Percentiles rank a stretch among this genome's conserved stretches.
Evolutionary conservation across 805 yeast genomes (phyloP).

Genomic region (Hanseniaspora nectarophila): DNA sequence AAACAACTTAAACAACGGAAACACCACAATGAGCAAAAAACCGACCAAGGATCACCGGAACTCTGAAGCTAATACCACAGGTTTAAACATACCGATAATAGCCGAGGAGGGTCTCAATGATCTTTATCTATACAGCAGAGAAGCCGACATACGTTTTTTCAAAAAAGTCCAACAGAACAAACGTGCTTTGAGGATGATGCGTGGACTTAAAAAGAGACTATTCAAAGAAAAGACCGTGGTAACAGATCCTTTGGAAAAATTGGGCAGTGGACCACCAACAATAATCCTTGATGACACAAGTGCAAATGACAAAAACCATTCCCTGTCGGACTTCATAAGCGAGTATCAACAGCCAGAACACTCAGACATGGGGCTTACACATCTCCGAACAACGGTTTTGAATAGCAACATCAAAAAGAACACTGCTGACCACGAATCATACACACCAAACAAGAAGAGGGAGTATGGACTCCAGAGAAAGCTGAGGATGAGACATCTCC

Average conservation of each 20-base stretch:
- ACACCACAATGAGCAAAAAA: not conserved
- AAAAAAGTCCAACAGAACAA: not conserved
- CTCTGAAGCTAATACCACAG: conserved; percentile 8
- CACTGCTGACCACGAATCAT: conserved; percentile 16
- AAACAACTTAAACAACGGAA: not conserved
- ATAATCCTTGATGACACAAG: conserved; percentile 1
- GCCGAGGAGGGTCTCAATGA: conserved; percentile 11
- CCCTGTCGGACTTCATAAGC: conserved; percentile 9
- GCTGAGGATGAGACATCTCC: conserved; percentile 53
- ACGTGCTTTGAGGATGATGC: not conserved
- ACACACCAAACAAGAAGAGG: too few relatives aligned
- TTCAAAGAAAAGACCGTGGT: not conserved
- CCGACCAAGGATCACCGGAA: conserved; percentile 1
- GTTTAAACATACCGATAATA: conserved; percentile 9
- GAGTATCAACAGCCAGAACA: not conserved
- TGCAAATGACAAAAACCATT: too few relatives aligned
- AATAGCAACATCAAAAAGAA: conserved; percentile 12
- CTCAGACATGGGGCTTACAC: too few relatives aligned
- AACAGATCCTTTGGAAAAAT: not conserved
- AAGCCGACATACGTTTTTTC: conserved; percentile 10
- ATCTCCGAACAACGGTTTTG: not conserved
- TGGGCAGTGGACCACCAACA: conserved; percentile 1
- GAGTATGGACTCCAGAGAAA: conserved; percentile 37
- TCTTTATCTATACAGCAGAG: conserved; percentile 14
- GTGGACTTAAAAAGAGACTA: not conserved